Conservation (phyloP, 1,139 yeast genomes). For the Insectozyma bohioensis region DNA sequence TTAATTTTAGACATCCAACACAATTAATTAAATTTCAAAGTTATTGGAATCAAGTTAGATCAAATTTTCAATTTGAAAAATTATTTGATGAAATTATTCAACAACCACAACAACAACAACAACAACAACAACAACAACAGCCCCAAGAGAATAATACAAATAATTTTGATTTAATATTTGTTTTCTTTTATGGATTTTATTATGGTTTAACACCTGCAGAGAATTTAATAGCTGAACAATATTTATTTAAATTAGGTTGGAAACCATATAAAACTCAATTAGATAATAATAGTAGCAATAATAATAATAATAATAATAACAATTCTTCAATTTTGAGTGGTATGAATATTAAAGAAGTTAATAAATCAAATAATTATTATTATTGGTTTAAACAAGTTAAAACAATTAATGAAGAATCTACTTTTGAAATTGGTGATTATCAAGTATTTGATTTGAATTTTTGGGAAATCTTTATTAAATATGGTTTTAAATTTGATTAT, state of each 20-base stretch:
- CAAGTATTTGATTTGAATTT: conserved; percentile 44
- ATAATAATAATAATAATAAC: too few relatives aligned
- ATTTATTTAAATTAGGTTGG: conserved; percentile 45
- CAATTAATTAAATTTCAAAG: conserved; percentile 39
- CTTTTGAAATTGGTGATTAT: conserved; percentile 38
- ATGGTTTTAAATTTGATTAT: conserved; percentile 38
- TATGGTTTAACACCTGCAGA: conserved; percentile 56
- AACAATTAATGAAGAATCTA: conserved; percentile 15
- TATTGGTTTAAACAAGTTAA: conserved; percentile 43
- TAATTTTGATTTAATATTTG: conserved; percentile 40
- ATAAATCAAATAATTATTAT: conserved; percentile 19
- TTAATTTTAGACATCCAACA: conserved; percentile 35
- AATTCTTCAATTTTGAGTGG: too few relatives aligned
- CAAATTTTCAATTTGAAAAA: conserved; percentile 36
- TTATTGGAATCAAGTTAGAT: conserved; percentile 52
- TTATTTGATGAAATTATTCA: conserved; percentile 32
- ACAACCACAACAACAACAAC: conserved; percentile 23
- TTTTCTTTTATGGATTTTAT: conserved; percentile 60
- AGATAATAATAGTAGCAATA: too few relatives aligned
- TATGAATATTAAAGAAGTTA: conserved; percentile 7
- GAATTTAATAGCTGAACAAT: conserved; percentile 44
- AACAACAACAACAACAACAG: too few relatives aligned
- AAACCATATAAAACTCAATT: conserved; percentile 33
- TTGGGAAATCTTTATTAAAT: conserved; percentile 45
- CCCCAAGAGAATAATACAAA: conserved; percentile 22